Percentiles rank a stretch among this genome's conserved stretches.
Evolutionary conservation across 1,139 yeast genomes (phyloP).

Genomic region (Pichia inconspicua): DNA sequence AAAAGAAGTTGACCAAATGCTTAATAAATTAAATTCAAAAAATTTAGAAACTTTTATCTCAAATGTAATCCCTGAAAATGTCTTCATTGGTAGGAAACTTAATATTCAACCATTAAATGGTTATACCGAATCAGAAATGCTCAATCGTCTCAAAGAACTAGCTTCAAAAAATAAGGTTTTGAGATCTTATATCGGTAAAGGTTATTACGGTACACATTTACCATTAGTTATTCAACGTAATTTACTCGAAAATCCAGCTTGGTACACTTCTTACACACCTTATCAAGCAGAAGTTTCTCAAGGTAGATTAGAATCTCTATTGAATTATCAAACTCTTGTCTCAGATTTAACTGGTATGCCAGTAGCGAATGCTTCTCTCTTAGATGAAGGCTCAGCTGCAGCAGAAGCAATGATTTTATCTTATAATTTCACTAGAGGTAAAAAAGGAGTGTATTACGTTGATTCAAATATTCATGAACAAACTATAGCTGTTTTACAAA

Average conservation of each 20-base stretch:
- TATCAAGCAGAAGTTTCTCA: conserved; percentile 98
- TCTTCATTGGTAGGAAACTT: conserved; percentile 61
- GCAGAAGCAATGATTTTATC: conserved; percentile 94
- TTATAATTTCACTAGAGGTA: conserved; percentile 58
- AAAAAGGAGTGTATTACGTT: conserved; percentile 60
- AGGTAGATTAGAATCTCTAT: conserved; percentile 83
- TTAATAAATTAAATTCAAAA: conserved; percentile 53
- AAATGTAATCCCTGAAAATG: conserved; percentile 70
- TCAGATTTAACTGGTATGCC: conserved; percentile 87
- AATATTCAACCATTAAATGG: conserved; percentile 61
- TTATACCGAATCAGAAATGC: conserved; percentile 72
- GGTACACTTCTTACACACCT: conserved; percentile 98
- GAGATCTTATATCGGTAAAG: conserved; percentile 82
- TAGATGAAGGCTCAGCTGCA: conserved; percentile 97
- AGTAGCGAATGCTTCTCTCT: conserved; percentile 85
- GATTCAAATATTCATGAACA: conserved; percentile 79
- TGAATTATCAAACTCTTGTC: conserved; percentile 86
- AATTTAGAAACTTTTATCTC: conserved; percentile 65
- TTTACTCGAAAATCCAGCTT: conserved; percentile 85
- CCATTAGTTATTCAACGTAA: conserved; percentile 95
- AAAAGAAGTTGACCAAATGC: conserved; percentile 54
- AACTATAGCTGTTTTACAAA: conserved; percentile 66
- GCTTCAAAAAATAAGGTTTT: conserved; percentile 69
- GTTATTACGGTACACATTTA: conserved; percentile 81
- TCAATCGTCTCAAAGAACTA: conserved; percentile 55